A percentile compares a stretch with the other conserved stretches of the same genome.
Evolutionary conservation across 331 rosid genomes (phyloP).

Genomic region (Quercus phellos): DNA sequence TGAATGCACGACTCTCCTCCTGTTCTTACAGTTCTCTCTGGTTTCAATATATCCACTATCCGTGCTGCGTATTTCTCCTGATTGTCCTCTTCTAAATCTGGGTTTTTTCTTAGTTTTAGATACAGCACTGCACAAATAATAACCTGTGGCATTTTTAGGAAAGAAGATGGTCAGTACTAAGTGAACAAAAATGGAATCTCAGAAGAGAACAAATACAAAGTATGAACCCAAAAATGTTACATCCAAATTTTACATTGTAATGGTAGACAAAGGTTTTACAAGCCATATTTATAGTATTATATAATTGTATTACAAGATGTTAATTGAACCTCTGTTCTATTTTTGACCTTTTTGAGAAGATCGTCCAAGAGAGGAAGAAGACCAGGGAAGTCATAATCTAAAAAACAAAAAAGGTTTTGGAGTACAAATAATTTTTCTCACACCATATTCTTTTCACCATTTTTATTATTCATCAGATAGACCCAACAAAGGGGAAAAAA

Average conservation of each 20-base stretch:
- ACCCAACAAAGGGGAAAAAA: background rate
- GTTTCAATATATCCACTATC: slow-evolving; percentile 52
- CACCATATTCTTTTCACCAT: background rate
- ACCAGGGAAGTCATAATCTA: background rate
- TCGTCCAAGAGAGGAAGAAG: background rate
- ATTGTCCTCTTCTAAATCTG: slow-evolving; percentile 26
- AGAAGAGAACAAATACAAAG: background rate
- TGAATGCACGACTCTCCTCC: slow-evolving; percentile 50
- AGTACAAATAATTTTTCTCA: background rate
- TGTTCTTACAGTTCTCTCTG: slow-evolving; percentile 36
- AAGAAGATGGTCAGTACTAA: slow-evolving; percentile 1
- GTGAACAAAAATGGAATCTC: background rate
- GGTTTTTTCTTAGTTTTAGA: slow-evolving; percentile 43
- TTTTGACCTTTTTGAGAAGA: background rate
- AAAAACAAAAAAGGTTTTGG: background rate
- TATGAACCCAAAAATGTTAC: background rate
- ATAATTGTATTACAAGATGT: background rate
- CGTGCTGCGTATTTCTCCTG: slow-evolving; percentile 54
- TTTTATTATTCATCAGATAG: background rate
- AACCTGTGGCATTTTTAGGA: slow-evolving; percentile 48
- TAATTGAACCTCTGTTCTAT: background rate
- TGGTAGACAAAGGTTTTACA: background rate
- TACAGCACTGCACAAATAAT: slow-evolving; percentile 55
- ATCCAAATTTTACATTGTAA: background rate
- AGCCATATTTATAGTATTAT: background rate